Percentiles rank a stretch among this genome's conserved stretches.
Evolutionary conservation across 768 basidiomycete species (phyloP).

Genomic region (Lactarius trivialis): DNA sequence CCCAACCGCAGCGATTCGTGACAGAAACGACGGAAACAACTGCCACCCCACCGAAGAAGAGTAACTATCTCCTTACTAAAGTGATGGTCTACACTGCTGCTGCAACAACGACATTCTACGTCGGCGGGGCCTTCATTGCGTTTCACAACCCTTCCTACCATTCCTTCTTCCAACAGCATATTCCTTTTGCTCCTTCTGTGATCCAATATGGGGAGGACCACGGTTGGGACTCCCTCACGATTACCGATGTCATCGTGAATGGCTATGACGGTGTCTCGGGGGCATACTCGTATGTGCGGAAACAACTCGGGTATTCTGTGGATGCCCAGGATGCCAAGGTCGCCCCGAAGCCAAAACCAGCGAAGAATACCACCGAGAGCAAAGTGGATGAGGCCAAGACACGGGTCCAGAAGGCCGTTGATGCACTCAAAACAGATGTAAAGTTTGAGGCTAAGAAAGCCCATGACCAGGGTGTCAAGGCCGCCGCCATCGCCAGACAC

Average conservation of each 20-base stretch:
- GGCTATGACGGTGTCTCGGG: constrained; percentile 43
- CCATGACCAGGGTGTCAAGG: constrained; percentile 32
- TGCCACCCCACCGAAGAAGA: constrained; percentile 42
- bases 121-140: constrained; percentile 71
- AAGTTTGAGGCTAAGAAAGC: constrained; percentile 33
- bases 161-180: constrained; percentile 75
- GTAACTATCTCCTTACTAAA: constrained; percentile 47
- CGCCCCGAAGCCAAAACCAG: constrained; percentile 1
- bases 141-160: constrained; percentile 75
- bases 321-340: constrained; percentile 3
- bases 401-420: constrained; percentile 37
- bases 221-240: constrained; percentile 72
- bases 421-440: constrained; percentile 45
- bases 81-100: constrained; percentile 64
- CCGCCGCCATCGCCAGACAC: constrained; percentile 39
- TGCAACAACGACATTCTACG: constrained; percentile 71
- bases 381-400: constrained; percentile 42
- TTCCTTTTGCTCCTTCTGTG: constrained; percentile 72
- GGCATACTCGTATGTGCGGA: constrained; percentile 46
- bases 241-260: constrained; percentile 49
- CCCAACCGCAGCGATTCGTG: constrained; percentile 46
- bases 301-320: constrained; percentile 39
- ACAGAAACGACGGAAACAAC: constrained; percentile 38
- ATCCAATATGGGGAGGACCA: constrained; percentile 76
- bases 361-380: constrained; percentile 24